A percentile compares a stretch with the other conserved stretches of the same genome.
Conservation (phyloP, 257 asterid species). For the Paulownia fortunei region DNA sequence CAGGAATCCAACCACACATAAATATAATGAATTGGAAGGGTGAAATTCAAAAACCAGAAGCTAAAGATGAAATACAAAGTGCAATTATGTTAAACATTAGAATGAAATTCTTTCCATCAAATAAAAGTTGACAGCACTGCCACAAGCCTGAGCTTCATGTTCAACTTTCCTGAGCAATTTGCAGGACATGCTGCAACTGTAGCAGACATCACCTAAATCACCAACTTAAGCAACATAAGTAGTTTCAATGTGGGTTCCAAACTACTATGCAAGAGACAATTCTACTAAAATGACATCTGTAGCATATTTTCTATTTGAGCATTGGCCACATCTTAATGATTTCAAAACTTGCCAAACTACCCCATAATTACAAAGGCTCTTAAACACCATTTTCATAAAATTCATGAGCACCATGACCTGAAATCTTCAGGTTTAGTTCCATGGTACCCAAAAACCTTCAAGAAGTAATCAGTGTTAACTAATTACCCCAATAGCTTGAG, state of each 20-base stretch:
- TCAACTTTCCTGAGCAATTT: neutral
- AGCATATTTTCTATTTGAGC: too few species aligned
- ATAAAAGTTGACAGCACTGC: too few species aligned
- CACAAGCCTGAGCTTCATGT: neutral
- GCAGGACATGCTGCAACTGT: neutral
- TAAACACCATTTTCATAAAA: neutral
- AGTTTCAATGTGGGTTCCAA: neutral
- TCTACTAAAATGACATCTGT: neutral
- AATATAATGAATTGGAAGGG: neutral
- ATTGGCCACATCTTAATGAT: too few species aligned
- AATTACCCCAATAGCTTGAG: too few species aligned
- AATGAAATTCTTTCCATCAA: neutral
- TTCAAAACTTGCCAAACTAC: too few species aligned
- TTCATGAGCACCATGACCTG: neutral
- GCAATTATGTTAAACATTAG: neutral
- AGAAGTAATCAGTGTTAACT: too few species aligned
- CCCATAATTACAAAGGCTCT: constrained; percentile 7
- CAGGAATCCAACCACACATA: neutral
- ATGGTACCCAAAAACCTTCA: too few species aligned
- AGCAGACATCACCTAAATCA: neutral
- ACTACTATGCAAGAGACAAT: neutral
- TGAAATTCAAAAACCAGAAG: neutral
- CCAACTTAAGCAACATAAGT: constrained; percentile 1
- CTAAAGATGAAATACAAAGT: neutral
- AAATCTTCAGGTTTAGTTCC: too few species aligned